A percentile compares a stretch with the other conserved stretches of the same genome.
Conservation (phyloP, 257 asterid species). For the Solanum okadae region DNA sequence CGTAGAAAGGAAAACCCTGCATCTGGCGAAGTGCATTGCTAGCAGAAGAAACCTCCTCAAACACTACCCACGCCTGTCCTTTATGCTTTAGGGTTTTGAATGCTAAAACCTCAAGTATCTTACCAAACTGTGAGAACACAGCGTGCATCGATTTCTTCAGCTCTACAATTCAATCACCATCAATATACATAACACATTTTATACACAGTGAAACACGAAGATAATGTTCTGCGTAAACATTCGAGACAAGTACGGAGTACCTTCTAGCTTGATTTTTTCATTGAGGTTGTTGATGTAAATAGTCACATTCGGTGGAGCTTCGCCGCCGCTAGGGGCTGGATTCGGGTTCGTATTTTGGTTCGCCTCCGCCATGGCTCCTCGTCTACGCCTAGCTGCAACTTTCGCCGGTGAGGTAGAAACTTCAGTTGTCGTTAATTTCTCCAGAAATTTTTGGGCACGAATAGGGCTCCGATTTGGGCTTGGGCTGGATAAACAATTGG, state of each 20-base stretch:
- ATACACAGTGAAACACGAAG: background rate
- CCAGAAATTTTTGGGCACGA: background rate
- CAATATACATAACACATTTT: background rate
- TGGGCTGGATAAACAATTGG: background rate
- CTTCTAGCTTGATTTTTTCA: constrained; percentile 95
- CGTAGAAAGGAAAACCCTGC: constrained; percentile 97
- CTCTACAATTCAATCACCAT: constrained; percentile 25
- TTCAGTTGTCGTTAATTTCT: background rate
- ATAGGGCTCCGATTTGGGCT: background rate
- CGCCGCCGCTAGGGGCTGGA: constrained; percentile 20
- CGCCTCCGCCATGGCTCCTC: constrained; percentile 63
- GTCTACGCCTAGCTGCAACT: background rate
- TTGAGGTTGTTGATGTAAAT: constrained; percentile 90
- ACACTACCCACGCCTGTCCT: constrained; percentile 99
- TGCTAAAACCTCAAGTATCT: constrained; percentile 84
- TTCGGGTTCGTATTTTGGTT: constrained; percentile 14
- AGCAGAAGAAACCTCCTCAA: constrained; percentile 81
- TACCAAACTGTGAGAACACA: constrained; percentile 96
- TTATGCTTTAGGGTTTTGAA: constrained; percentile 99
- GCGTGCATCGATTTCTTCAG: constrained; percentile 90
- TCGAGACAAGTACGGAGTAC: constrained; percentile 5
- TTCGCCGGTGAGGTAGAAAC: background rate
- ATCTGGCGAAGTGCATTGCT: constrained; percentile 77
- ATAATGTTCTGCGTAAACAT: background rate
- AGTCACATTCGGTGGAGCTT: constrained; percentile 58